Evolutionary conservation across 2,329 filamentous ascomycete species (phyloP).

Genomic region (Colletotrichum acutatum): DNA sequence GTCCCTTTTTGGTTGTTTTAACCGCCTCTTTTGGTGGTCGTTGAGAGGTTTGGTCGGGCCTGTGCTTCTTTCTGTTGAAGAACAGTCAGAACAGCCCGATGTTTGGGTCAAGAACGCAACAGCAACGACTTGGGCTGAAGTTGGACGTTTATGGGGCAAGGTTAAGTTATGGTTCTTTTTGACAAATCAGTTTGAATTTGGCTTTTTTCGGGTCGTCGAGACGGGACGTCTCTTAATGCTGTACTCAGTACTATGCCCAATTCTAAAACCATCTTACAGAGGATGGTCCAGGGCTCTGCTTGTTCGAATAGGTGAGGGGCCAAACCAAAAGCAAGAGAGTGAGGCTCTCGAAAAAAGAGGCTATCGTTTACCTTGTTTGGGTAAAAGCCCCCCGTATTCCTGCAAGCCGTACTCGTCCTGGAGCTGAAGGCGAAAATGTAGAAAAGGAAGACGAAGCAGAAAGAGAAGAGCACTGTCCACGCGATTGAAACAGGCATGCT

Average conservation of each 20-base stretch:
- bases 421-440: background rate
- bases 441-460: background rate
- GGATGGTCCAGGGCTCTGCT: background rate
- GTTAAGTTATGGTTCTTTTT: background rate
- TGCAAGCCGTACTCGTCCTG: background rate
- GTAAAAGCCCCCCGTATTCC: background rate
- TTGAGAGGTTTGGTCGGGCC: too few species aligned
- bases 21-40: background rate
- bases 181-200: background rate
- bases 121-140: background rate
- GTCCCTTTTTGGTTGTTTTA: background rate
- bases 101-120: background rate
- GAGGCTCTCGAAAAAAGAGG: background rate
- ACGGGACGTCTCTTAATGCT: background rate
- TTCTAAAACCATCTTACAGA: background rate
- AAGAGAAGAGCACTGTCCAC: conserved; percentile 17
- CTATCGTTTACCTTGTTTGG: background rate
- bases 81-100: background rate
- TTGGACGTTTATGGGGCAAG: background rate
- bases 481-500: conserved; percentile 28
- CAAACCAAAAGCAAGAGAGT: background rate
- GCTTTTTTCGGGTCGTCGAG: background rate
- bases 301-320: background rate
- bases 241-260: background rate
- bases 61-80: background rate